Conservation (phyloP, 345 rosid species). For the Cardamine chenopodiifolia region DNA sequence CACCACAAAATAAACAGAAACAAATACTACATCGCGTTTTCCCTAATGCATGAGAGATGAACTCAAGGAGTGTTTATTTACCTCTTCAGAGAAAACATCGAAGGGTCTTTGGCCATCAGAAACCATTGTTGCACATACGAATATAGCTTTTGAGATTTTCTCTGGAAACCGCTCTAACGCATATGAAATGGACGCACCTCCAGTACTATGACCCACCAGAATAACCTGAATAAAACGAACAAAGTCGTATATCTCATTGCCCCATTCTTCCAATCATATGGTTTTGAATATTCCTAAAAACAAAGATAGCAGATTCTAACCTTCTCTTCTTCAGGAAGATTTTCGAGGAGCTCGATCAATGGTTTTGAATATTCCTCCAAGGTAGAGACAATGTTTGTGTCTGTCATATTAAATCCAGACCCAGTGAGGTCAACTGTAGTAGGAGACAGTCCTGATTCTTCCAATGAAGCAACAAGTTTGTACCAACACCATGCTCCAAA, state of each 20-base stretch:
- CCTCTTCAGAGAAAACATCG: constrained; percentile 96
- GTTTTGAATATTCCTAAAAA: not conserved
- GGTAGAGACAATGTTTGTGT: constrained; percentile 65
- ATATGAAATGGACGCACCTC: constrained; percentile 88
- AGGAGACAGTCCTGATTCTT: constrained; percentile 81
- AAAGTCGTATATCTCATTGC: not conserved
- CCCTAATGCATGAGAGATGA: not conserved
- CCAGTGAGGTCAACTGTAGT: constrained; percentile 81
- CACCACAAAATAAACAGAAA: not conserved
- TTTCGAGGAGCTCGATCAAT: constrained; percentile 61
- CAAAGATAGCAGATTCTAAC: constrained; percentile 40
- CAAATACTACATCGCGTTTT: not conserved
- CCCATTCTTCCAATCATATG: not conserved
- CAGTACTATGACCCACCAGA: constrained; percentile 87
- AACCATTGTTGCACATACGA: constrained; percentile 91
- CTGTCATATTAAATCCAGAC: constrained; percentile 75
- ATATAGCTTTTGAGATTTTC: constrained; percentile 81
- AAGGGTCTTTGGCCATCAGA: constrained; percentile 87
- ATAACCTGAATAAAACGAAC: constrained; percentile 57
- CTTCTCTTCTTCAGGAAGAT: constrained; percentile 84
- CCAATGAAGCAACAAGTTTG: constrained; percentile 75
- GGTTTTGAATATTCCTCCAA: constrained; percentile 86
- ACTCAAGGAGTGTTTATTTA: constrained; percentile 31
- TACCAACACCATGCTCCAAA: constrained; percentile 99
- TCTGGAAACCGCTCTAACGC: constrained; percentile 78